A percentile compares a stretch with the other conserved stretches of the same genome.
Conservation (phyloP, 1,139 yeast genomes). For the Protomyces arabidopsidicola region DNA sequence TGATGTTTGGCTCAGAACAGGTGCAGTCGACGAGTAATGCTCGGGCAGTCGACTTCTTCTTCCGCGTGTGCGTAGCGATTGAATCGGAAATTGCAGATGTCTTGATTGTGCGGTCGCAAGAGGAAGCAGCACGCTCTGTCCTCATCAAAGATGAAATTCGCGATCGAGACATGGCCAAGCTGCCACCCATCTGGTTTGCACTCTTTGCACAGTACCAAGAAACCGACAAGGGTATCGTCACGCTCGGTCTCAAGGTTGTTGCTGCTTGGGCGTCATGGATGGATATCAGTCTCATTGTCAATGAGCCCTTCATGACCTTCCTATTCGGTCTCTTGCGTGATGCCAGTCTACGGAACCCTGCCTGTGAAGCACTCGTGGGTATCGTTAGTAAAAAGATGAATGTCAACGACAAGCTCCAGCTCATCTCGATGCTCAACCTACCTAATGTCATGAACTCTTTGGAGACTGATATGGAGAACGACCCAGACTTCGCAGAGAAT, state of each 20-base stretch:
- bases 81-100: slow-evolving; percentile 94
- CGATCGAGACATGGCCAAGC: slow-evolving; percentile 61
- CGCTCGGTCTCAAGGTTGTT: slow-evolving; percentile 59
- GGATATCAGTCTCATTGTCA: slow-evolving; percentile 74
- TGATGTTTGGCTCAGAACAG: slow-evolving; percentile 36
- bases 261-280: slow-evolving; percentile 95
- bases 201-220: slow-evolving; percentile 43
- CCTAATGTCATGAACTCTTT: slow-evolving; percentile 49
- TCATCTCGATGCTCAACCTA: slow-evolving; percentile 64
- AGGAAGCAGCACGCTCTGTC: slow-evolving; percentile 61
- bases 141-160: slow-evolving; percentile 77
- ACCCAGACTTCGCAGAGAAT: slow-evolving; percentile 70
- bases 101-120: slow-evolving; percentile 60
- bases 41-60: slow-evolving; percentile 67
- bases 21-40: slow-evolving; percentile 40
- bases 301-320: slow-evolving; percentile 57
- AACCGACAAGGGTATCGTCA: slow-evolving; percentile 49
- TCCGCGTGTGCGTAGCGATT: slow-evolving; percentile 66
- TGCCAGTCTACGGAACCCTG: slow-evolving; percentile 50
- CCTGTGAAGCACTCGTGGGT: slow-evolving; percentile 72
- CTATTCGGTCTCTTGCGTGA: slow-evolving; percentile 60
- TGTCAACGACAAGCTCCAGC: slow-evolving; percentile 74
- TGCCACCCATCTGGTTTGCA: slow-evolving; percentile 65
- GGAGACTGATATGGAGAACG: slow-evolving; percentile 43
- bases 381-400: slow-evolving; percentile 89